A percentile compares a stretch with the other conserved stretches of the same genome.
phyloP scores from a whole-genome alignment of 1,139 yeast genomes.

The Debaryomyces fabryi region DNA sequence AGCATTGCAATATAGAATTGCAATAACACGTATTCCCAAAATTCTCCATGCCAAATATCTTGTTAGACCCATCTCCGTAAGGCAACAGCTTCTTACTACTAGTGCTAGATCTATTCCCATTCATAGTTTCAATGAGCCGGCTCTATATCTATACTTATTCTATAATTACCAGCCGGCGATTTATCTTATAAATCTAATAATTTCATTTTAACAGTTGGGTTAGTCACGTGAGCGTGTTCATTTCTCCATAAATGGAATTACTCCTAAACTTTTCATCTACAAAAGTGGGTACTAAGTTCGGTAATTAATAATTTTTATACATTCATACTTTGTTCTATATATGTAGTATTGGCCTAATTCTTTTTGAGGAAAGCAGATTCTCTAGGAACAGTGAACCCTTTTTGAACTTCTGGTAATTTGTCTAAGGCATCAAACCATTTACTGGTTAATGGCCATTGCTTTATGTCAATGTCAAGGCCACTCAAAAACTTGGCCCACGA shows the following conservation, averaged over 20 bases:
- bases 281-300: too few relatives aligned
- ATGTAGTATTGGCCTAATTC: background rate
- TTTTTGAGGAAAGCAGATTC: background rate
- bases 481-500: conserved; percentile 35
- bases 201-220: background rate
- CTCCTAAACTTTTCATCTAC: background rate
- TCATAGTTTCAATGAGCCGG: background rate
- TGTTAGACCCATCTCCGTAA: conserved; percentile 67
- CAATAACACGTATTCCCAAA: conserved; percentile 96
- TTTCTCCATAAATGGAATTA: background rate
- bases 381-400: conserved; percentile 24
- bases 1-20: conserved; percentile 87
- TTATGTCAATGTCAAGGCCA: conserved; percentile 35
- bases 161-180: background rate
- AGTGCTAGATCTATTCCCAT: background rate
- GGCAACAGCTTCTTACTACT: conserved; percentile 22
- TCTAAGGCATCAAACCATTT: conserved; percentile 48
- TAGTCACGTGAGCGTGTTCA: background rate
- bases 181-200: background rate
- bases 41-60: conserved; percentile 92
- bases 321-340: background rate
- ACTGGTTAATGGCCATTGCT: conserved; percentile 44
- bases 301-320: too few relatives aligned
- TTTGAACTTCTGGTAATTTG: conserved; percentile 39
- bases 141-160: background rate